Evolutionary conservation across 768 basidiomycete species (phyloP), one percentile per base, ranked within the genome.

Genomic region (Russula dissimulans): DNA sequence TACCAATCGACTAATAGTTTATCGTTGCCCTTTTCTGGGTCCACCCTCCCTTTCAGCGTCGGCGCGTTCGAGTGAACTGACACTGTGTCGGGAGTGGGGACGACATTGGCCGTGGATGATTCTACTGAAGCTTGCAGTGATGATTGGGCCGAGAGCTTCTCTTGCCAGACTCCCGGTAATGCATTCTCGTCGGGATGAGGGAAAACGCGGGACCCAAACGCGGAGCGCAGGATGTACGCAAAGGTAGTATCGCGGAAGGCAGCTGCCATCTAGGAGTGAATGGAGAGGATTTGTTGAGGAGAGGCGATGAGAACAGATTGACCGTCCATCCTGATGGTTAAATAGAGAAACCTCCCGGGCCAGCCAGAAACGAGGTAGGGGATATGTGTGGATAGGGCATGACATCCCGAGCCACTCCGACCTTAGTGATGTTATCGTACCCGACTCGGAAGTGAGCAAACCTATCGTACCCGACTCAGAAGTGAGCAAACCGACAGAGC

Each of bases 141-240:
- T 41, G 46, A 17, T 57, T 62, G 18, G 36, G 54, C 4, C 47
- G 59, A 11, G 45, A 31, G 12, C 41, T 57, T 50, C 32, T 54
- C 52, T 57, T 67, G 57, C 60, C 59, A 64, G 3, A 50, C 49
- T 26, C 59, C 62, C 46, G 62, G 62, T 14, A 60, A 51, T 54
- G 51, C 56, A 26, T 42, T 67, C 47, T 44, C 63, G 45, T 68
- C 67, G 4, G 15, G 22, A 38, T 67, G 44, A 15, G 59, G 69
- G 63, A 59, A 71, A 15, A 55, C 60, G 26, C 54, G 61, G 39
- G 60, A 66, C 2, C 60, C 64, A 22, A 72, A 71, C 6, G 64
- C 34, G 14, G 65, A 66, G 53, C 72, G 70, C 56, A 73, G 59
- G 41, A 67, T 50, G 56, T 72, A 68, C n/a, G 71, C 71, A 54